Percentiles rank a stretch among this genome's conserved stretches.
Evolutionary conservation across 1,284 basidiomycete genomes (phyloP).

Genomic region (Leccinum ponderosum): DNA sequence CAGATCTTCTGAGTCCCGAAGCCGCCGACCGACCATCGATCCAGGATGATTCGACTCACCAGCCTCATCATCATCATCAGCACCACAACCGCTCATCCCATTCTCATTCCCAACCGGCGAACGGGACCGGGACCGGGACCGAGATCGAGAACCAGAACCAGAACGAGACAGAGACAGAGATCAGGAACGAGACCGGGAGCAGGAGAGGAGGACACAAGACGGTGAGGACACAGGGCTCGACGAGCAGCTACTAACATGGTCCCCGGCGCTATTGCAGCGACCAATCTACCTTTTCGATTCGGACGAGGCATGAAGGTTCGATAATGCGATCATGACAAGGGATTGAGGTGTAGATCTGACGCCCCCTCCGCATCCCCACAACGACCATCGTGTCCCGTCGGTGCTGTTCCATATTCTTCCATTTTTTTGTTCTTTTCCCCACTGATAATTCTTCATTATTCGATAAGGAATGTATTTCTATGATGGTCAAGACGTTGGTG

Average conservation of each 20-base stretch:
- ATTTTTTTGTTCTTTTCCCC: background rate
- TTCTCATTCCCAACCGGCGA: background rate
- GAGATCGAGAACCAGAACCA: background rate
- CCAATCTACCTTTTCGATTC: slow-evolving; percentile 36
- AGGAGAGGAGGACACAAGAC: background rate
- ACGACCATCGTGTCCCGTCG: background rate
- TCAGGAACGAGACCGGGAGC: background rate
- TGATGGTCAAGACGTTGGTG: slow-evolving; percentile 4
- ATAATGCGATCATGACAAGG: background rate
- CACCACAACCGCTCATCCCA: slow-evolving; percentile 26
- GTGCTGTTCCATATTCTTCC: background rate
- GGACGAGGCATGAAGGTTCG: slow-evolving; percentile 14
- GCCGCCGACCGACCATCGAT: slow-evolving; percentile 27
- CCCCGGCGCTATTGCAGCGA: slow-evolving; percentile 30
- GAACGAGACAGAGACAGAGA: background rate
- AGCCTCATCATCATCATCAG: slow-evolving; percentile 18
- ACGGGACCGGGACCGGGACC: background rate
- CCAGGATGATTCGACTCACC: slow-evolving; percentile 20
- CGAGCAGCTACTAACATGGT: slow-evolving; percentile 14
- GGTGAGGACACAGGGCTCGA: slow-evolving; percentile 10
- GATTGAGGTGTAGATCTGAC: background rate
- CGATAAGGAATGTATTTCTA: slow-evolving; percentile 1
- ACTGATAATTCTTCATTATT: slow-evolving; percentile 6
- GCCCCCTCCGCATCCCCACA: background rate
- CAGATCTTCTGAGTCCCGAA: slow-evolving; percentile 33